Conservation (phyloP, 768 basidiomycete species). For the Hypholoma fasciculare region DNA sequence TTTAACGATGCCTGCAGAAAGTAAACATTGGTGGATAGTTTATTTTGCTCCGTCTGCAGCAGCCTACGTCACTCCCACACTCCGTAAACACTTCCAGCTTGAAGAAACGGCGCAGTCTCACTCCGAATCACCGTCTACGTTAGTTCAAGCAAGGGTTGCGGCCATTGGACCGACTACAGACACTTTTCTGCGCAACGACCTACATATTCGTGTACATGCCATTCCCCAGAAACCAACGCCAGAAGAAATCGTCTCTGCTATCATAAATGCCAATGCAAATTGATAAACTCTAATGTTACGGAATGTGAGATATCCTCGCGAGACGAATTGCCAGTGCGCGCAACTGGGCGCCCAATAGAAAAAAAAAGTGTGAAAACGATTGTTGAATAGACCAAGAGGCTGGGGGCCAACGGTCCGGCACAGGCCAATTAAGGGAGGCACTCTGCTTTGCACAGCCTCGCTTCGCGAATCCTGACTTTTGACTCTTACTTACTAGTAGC, state of each 20-base stretch:
- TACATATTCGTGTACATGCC: slow-evolving; percentile 52
- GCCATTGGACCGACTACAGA: slow-evolving; percentile 73
- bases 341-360: too few relatives aligned
- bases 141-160: slow-evolving; percentile 38
- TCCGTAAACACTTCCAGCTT: slow-evolving; percentile 48
- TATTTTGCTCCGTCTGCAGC: slow-evolving; percentile 79
- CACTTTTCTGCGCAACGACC: slow-evolving; percentile 44
- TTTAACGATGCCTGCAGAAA: slow-evolving; percentile 12
- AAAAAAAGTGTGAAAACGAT: too few relatives aligned
- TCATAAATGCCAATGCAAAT: slow-evolving; percentile 10
- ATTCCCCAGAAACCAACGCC: slow-evolving; percentile 58
- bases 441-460: too few relatives aligned
- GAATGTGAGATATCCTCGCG: too few relatives aligned
- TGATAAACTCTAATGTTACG: too few relatives aligned
- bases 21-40: slow-evolving; percentile 61
- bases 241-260: slow-evolving; percentile 42
- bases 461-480: too few relatives aligned
- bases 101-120: slow-evolving; percentile 1
- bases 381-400: too few relatives aligned
- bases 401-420: too few relatives aligned
- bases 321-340: too few relatives aligned
- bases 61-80: slow-evolving; percentile 49
- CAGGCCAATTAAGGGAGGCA: too few relatives aligned
- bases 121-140: not conserved
- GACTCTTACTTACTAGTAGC: too few relatives aligned